Conservation (phyloP, 2,329 filamentous ascomycete species). For the Phaeosphaeriaceae sp. region DNA sequence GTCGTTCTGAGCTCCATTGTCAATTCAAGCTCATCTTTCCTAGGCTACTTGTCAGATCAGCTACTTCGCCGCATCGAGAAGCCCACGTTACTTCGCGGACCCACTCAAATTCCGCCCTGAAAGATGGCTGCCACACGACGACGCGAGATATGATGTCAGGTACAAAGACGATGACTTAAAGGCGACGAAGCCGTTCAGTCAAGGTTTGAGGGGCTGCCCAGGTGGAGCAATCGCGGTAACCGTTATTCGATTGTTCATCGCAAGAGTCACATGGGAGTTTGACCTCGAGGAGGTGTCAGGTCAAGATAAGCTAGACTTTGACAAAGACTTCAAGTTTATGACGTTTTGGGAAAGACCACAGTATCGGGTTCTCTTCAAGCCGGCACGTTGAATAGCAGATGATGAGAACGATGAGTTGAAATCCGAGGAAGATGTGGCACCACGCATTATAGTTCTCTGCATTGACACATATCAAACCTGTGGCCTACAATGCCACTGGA, state of each 20-base stretch:
- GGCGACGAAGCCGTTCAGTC: background rate
- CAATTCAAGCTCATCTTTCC: background rate
- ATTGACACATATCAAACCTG: too few relatives aligned
- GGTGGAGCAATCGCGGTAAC: background rate
- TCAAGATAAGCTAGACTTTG: background rate
- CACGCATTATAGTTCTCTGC: too few relatives aligned
- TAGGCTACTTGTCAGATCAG: background rate
- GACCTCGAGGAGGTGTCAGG: background rate
- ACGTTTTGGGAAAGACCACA: background rate
- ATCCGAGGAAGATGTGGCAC: too few relatives aligned
- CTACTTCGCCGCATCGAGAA: background rate
- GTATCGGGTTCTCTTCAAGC: background rate
- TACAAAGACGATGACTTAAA: background rate
- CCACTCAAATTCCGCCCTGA: background rate
- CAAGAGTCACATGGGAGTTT: background rate
- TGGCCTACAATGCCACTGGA: too few relatives aligned
- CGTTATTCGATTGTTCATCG: background rate
- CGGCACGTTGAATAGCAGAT: background rate
- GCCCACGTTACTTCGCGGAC: background rate
- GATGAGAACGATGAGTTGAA: too few relatives aligned
- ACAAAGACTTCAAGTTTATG: background rate
- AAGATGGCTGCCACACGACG: background rate
- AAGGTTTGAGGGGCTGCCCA: background rate
- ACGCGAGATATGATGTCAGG: background rate
- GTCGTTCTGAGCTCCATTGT: too few relatives aligned